A percentile compares a stretch with the other conserved stretches of the same genome.
These are phyloP conservation scores for Claviceps humidiphila DNA, from an alignment of 2,329 filamentous ascomycete genomes.

Conservation along the genomic window DNA sequence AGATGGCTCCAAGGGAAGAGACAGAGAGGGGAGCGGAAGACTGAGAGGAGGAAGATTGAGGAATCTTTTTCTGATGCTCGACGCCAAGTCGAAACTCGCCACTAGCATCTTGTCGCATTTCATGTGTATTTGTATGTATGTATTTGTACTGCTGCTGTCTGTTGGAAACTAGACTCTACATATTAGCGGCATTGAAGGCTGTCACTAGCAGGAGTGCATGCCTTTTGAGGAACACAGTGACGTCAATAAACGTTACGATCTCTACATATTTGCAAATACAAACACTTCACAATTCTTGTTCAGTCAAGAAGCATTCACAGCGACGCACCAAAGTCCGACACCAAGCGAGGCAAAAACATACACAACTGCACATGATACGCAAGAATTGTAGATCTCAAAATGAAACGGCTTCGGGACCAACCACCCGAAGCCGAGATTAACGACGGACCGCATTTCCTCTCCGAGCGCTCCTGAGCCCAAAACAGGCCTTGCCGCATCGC, in stretches of 20 bases:
- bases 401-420: constrained; percentile 41
- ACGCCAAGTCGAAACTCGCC: neutral
- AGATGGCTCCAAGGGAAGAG: neutral
- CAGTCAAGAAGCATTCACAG: neutral
- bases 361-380: neutral
- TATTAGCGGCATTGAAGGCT: too few relatives aligned
- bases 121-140: neutral
- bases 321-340: too few relatives aligned
- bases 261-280: too few relatives aligned
- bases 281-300: too few relatives aligned
- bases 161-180: constrained; percentile 1
- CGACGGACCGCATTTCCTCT: constrained; percentile 39
- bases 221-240: too few relatives aligned
- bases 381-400: constrained; percentile 44
- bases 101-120: constrained; percentile 9
- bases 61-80: neutral
- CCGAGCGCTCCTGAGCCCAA: constrained; percentile 25
- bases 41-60: neutral
- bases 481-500: constrained; percentile 19
- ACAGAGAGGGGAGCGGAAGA: neutral
- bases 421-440: constrained; percentile 41
- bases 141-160: constrained; percentile 8
- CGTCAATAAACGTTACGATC: too few relatives aligned
- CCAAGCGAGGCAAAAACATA: neutral
- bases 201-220: too few relatives aligned